A percentile compares a stretch with the other conserved stretches of the same genome.
These are phyloP conservation scores for Irpex sp. DNA, from an alignment of 1,284 basidiomycete genomes.

Conservation along the genomic window DNA sequence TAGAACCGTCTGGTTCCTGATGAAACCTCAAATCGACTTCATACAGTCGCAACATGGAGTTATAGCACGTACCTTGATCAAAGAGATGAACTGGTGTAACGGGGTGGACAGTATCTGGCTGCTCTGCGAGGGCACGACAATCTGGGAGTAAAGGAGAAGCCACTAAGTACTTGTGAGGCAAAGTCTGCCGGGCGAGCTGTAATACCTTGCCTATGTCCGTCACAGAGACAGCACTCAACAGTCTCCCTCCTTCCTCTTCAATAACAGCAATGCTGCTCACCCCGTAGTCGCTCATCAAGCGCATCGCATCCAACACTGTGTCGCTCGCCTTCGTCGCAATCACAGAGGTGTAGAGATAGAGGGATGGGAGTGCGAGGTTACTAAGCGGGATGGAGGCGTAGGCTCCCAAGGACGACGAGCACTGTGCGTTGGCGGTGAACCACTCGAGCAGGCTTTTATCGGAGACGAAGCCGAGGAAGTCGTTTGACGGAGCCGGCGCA, in stretches of 20 bases:
- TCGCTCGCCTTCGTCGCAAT: conserved; percentile 54
- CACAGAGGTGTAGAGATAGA: conserved; percentile 59
- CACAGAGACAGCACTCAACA: conserved; percentile 74
- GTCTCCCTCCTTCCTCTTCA: conserved; percentile 54
- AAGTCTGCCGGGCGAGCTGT: background rate
- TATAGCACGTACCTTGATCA: conserved; percentile 53
- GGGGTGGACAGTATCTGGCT: conserved; percentile 67
- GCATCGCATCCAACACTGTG: conserved; percentile 72
- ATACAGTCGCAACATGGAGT: conserved; percentile 2
- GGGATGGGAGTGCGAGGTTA: conserved; percentile 58
- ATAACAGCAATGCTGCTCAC: conserved; percentile 76
- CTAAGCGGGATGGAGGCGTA: conserved; percentile 57
- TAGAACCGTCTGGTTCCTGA: conserved; percentile 63
- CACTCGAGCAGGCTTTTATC: conserved; percentile 61
- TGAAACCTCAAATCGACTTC: background rate
- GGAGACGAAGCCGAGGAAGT: conserved; percentile 67
- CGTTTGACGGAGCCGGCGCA: conserved; percentile 31
- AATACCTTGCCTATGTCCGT: conserved; percentile 70
- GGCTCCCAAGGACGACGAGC: conserved; percentile 42
- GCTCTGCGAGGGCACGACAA: conserved; percentile 71
- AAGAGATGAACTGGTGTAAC: conserved; percentile 61
- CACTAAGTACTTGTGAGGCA: background rate
- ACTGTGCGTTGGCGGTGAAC: conserved; percentile 50
- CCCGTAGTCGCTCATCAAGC: conserved; percentile 74
- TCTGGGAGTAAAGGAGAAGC: conserved; percentile 30